Base-by-base conservation (phyloP, 73 alveolate species). In the Paramecium sonneborni region DNA sequence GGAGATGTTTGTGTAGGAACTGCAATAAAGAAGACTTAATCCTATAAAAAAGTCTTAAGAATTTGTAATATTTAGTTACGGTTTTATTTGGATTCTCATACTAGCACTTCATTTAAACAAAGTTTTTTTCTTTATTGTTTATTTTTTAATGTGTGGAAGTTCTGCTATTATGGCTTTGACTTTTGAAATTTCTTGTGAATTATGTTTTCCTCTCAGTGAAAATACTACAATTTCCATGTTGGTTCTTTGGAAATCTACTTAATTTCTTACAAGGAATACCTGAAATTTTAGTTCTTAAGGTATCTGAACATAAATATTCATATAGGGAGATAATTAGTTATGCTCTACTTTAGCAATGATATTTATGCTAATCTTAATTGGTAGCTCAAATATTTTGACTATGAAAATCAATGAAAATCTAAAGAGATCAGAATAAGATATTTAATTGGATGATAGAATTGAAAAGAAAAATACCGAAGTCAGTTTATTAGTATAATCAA, bases 1-100 rank as follows among this genome's bases (percentile, higher is more conserved):
- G 90, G 90, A 20, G 90, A 79, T 79, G 10, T 79, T 39, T 43
- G 76, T 79, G 90, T 79, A 12, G 90, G 90, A 43, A 79, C 90
- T 11, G 90, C 90, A 2, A 79, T 79, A 23, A 79, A 79, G 26
- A 44, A 79, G 55, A 41, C 90, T 24, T 24, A 79, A 46, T 79
- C 90, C 5, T 79, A 79, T 46, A 79, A 79, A 23, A 35, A 72
- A 72, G 90, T 79, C 12, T 79, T 79, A 28, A 38, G 90, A 44
- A 43, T 79, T 20, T 79, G 90, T 34, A 79, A 79, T 79, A 18
- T 8, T 46, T 79, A 24, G 69, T 46, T 11, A 79, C 76, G 9
- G 43, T 79, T 1, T 46, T 79, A 12, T 79, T 79, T 41, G 44
- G 34, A 43, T 79, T 11, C 37, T 79, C 74, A 41, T 79, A 41